Percentiles rank a stretch among this genome's conserved stretches.
Evolutionary conservation across 2,329 filamentous ascomycete genomes (phyloP).

Genomic region (Ceratocystis diversiconidia): DNA sequence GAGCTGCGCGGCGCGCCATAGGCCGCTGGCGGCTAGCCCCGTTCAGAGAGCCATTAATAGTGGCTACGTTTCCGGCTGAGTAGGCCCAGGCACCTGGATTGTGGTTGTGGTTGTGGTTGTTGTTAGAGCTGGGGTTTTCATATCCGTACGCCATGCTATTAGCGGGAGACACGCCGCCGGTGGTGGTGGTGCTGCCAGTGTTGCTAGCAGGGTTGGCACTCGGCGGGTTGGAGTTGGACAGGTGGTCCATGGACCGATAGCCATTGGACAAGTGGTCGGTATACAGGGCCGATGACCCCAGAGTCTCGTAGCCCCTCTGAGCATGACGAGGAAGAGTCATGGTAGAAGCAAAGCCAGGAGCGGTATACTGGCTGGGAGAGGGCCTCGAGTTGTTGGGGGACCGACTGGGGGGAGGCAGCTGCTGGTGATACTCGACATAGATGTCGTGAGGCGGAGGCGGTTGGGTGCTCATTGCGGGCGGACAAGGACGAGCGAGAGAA

Average conservation of each 20-base stretch:
- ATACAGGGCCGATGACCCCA: slow-evolving; percentile 52
- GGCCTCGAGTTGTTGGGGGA: slow-evolving; percentile 55
- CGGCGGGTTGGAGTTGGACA: slow-evolving; percentile 20
- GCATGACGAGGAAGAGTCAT: slow-evolving; percentile 35
- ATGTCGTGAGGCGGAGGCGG: slow-evolving; percentile 48
- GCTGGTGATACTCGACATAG: slow-evolving; percentile 54
- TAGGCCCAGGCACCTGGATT: slow-evolving; percentile 48
- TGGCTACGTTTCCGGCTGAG: slow-evolving; percentile 49
- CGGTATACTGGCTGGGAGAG: slow-evolving; percentile 41
- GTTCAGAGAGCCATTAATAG: slow-evolving; percentile 49
- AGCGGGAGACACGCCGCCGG: slow-evolving; percentile 26
- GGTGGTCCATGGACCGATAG: slow-evolving; percentile 44
- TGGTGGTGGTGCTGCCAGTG: slow-evolving; percentile 21
- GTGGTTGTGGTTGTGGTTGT: too few species aligned
- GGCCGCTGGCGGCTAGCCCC: slow-evolving; percentile 44
- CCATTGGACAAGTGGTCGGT: slow-evolving; percentile 47
- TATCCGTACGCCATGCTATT: slow-evolving; percentile 32
- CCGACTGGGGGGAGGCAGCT: slow-evolving; percentile 38
- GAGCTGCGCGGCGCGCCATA: slow-evolving; percentile 42
- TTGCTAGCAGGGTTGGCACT: slow-evolving; percentile 22
- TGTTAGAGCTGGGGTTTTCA: slow-evolving; percentile 52
- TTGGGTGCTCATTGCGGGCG: slow-evolving; percentile 30
- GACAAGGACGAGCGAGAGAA: background rate
- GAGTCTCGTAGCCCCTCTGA: slow-evolving; percentile 65
- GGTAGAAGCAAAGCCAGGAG: slow-evolving; percentile 24